A percentile compares a stretch with the other conserved stretches of the same genome.
Conservation (phyloP, 2,329 filamentous ascomycete genomes). For the Beauveria australis region DNA sequence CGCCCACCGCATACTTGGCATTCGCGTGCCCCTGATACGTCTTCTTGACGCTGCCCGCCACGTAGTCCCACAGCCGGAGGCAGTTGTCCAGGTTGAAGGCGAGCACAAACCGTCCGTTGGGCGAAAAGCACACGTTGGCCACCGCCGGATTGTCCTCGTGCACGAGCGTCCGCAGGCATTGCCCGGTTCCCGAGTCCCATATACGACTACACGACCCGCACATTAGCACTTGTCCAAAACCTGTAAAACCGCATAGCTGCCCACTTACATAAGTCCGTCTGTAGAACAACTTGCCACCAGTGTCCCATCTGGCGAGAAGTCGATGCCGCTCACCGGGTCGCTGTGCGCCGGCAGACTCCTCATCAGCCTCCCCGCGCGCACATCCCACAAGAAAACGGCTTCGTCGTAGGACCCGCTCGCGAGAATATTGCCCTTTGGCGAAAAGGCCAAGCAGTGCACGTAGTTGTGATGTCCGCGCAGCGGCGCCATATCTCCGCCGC, state of each 20-base stretch:
- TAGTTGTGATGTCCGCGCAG: slow-evolving; percentile 92
- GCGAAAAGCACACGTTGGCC: slow-evolving; percentile 81
- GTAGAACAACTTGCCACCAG: slow-evolving; percentile 85
- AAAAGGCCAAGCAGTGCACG: slow-evolving; percentile 87
- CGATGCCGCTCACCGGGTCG: slow-evolving; percentile 87
- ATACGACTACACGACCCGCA: slow-evolving; percentile 52
- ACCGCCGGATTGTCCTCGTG: slow-evolving; percentile 94
- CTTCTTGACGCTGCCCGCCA: slow-evolving; percentile 84
- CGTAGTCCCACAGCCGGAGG: slow-evolving; percentile 90
- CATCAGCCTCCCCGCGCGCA: slow-evolving; percentile 81
- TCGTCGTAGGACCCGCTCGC: slow-evolving; percentile 95
- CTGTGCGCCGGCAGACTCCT: slow-evolving; percentile 86
- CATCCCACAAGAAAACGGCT: slow-evolving; percentile 94
- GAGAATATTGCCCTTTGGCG: slow-evolving; percentile 96
- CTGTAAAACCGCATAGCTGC: neutral
- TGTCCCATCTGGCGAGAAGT: slow-evolving; percentile 87
- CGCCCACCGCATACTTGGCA: slow-evolving; percentile 72
- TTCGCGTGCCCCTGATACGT: slow-evolving; percentile 94
- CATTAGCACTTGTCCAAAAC: neutral
- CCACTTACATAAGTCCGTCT: slow-evolving; percentile 71
- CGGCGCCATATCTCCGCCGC: slow-evolving; percentile 39
- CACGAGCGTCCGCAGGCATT: slow-evolving; percentile 88
- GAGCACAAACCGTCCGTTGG: slow-evolving; percentile 87
- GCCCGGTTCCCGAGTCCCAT: slow-evolving; percentile 92
- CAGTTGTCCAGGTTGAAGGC: slow-evolving; percentile 88